A percentile compares a stretch with the other conserved stretches of the same genome.
phyloP scores from a whole-genome alignment of 2,329 filamentous ascomycete genomes.

The Graphiopsis chlorocephala region DNA sequence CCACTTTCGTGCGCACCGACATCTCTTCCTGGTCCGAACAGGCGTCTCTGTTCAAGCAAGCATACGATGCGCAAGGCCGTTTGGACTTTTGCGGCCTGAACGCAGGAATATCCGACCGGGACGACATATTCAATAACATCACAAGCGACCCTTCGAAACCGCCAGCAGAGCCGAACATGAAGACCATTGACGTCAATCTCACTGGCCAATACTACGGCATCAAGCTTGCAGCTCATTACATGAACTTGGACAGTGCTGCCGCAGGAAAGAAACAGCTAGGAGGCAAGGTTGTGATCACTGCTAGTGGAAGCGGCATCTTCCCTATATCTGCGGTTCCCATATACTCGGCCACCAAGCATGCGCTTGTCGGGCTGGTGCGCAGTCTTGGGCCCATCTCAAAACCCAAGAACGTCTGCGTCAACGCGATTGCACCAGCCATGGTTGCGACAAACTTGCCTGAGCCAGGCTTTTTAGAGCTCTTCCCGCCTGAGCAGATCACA shows the following conservation, averaged over 20 bases:
- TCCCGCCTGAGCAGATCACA: constrained; percentile 41
- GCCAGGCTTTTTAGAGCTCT: constrained; percentile 36
- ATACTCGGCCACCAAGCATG: constrained; percentile 45
- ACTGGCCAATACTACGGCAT: constrained; percentile 36
- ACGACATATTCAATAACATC: constrained; percentile 34
- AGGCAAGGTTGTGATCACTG: constrained; percentile 36
- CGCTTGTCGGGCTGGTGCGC: constrained; percentile 40
- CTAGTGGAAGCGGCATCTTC: constrained; percentile 36
- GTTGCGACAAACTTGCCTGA: constrained; percentile 41
- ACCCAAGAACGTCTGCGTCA: constrained; percentile 38
- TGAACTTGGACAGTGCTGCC: constrained; percentile 26
- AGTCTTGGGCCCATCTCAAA: constrained; percentile 35
- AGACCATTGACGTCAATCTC: constrained; percentile 36
- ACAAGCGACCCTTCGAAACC: constrained; percentile 20
- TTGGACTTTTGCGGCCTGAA: constrained; percentile 35
- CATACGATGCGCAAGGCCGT: constrained; percentile 26
- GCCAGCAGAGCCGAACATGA: constrained; percentile 34
- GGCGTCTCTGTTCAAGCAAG: constrained; percentile 26
- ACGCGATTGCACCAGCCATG: constrained; percentile 42
- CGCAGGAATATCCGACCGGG: constrained; percentile 37
- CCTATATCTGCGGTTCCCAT: constrained; percentile 36
- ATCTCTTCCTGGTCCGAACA: constrained; percentile 31
- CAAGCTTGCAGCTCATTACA: constrained; percentile 40
- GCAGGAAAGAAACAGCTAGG: constrained; percentile 22
- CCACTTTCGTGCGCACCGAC: constrained; percentile 37